These are phyloP conservation scores for Schizosaccharomyces pombe DNA, from an alignment of 805 yeast genomes.

Conservation along the genomic window DNA sequence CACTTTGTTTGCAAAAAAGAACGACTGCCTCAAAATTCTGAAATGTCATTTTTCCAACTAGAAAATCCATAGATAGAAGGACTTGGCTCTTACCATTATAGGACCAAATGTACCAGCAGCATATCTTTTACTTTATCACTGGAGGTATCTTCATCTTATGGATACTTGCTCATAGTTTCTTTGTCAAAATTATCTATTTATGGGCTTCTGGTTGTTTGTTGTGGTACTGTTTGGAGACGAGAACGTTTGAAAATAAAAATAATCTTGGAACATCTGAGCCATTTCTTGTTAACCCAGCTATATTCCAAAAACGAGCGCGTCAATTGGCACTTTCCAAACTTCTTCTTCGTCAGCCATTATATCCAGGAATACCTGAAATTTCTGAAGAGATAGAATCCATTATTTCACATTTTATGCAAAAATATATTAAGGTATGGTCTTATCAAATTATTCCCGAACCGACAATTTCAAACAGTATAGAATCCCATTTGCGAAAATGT, in stretches of 20 bases:
- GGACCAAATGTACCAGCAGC: too few species aligned
- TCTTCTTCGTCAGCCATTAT: not conserved
- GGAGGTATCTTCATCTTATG: not conserved
- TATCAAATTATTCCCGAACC: not conserved
- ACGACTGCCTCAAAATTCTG: too few species aligned
- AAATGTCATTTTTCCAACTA: too few species aligned
- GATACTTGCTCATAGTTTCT: not conserved
- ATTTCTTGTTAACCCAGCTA: not conserved
- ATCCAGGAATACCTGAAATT: not conserved
- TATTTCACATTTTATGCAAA: not conserved
- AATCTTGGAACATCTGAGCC: not conserved
- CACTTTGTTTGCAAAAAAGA: too few species aligned
- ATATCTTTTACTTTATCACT: not conserved
- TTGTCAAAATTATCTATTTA: not conserved
- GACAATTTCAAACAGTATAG: not conserved
- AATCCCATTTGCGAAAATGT: not conserved
- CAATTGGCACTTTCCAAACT: not conserved
- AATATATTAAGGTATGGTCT: not conserved
- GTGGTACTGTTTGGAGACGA: not conserved
- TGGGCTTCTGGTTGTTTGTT: not conserved
- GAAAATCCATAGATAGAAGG: too few species aligned
- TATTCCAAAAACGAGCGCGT: not conserved
- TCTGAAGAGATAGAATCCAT: conserved; percentile 1
- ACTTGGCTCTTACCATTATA: too few species aligned
- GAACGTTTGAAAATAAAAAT: not conserved